Conservation (phyloP, 257 asterid genomes). For the Solanum tarijense region DNA sequence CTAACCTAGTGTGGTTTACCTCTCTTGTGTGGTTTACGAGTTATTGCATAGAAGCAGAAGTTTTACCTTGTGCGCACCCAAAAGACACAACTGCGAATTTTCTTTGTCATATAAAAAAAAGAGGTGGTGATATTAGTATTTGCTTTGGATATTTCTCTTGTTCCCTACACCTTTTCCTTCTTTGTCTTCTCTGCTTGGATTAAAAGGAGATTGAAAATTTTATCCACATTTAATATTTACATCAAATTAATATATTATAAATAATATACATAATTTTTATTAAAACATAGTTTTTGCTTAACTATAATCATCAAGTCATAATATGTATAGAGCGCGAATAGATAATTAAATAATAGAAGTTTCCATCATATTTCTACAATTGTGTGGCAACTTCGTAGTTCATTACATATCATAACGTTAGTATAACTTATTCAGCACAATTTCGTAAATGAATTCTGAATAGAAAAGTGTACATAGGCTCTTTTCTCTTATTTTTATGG, state of each 20-base stretch:
- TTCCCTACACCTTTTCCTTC: background rate
- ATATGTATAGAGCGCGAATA: background rate
- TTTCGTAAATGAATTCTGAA: too few species aligned
- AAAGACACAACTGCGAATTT: rapidly evolving
- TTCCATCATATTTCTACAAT: too few species aligned
- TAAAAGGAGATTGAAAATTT: background rate
- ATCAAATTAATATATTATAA: background rate
- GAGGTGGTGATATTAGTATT: background rate
- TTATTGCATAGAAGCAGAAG: background rate
- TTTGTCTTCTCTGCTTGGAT: background rate
- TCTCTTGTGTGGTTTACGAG: too few species aligned
- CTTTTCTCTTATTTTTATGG: background rate
- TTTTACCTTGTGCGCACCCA: background rate
- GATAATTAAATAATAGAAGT: too few species aligned
- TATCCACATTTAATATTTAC: background rate
- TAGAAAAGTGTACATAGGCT: background rate
- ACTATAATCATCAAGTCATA: background rate
- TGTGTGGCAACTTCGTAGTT: background rate
- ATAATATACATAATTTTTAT: background rate
- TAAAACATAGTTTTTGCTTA: too few species aligned
- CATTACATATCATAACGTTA: too few species aligned
- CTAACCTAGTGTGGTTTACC: too few species aligned
- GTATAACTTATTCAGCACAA: background rate
- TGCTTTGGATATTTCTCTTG: background rate
- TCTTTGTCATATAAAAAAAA: too few species aligned